Base-by-base conservation (phyloP, 2,329 filamentous ascomycete genomes). In the Penicillium oxalicum region DNA sequence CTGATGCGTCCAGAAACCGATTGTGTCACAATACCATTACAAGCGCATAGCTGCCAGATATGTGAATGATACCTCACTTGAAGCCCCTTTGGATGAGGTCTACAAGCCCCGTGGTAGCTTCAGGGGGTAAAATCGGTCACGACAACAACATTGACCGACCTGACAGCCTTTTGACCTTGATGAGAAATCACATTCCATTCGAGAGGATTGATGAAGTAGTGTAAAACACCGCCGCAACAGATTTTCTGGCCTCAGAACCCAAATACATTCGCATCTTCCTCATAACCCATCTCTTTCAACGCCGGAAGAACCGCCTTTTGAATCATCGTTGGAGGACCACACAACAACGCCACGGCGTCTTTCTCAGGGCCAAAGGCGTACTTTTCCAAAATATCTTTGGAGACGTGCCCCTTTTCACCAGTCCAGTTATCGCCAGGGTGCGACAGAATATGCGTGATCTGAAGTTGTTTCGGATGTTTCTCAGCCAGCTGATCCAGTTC, bases 321-420 rank as follows among this genome's bases (percentile, higher is more conserved):
- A 44, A 79, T 77, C 73, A 79, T 73, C 1, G 65, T 64, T 4
- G 74, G 74, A 34, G 74, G 75, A 0, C 77, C 75, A 56, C 75
- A 80, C 34, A 79, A 56, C 29, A 80, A 72, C 4, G 70, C 70
- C 1, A 72, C 72, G 25, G 61, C 71, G 3, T 63, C 64, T 34
- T 74, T 62, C 0, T 51, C 62, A 0, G 77, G 75, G 58, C 13
- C 8, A 33, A 42, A 42, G 4, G 8, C 28, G 32, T 42, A 12
- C 4, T 42, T 42, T 18, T 42, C 40, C 40, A 42, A 5, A 11
- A 33, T 42, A 12, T 33, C 40, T 27, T 42, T 42, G 1, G 26
- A 18, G 7, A 42, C 40, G 32, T 42, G 40, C 6, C 40, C 40
- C 28, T 42, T 42, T 11, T 42, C 40, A 11, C 40, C 39, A 6